phyloP scores from a whole-genome alignment of 129 eudicot species.

The Pulicaria dysenterica region DNA sequence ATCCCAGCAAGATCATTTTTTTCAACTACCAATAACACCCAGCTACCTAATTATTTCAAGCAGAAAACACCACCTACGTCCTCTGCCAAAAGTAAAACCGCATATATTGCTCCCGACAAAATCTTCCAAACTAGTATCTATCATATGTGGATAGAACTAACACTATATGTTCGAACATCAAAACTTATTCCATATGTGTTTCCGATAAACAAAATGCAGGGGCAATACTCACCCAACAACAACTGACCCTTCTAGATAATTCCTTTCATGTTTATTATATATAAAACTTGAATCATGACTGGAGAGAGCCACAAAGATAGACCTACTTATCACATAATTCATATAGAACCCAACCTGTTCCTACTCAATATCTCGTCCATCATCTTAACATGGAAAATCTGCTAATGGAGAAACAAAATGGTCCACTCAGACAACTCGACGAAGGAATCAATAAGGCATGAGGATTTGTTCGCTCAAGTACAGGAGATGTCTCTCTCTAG shows the following conservation, averaged over 20 bases:
- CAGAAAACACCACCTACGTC: background rate
- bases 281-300: background rate
- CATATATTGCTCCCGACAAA: too few relatives aligned
- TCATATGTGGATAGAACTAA: background rate
- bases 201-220: background rate
- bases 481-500: too few relatives aligned
- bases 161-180: background rate
- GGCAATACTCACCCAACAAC: background rate
- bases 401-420: too few relatives aligned
- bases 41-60: background rate
- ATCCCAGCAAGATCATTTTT: background rate
- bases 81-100: too few relatives aligned
- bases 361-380: background rate
- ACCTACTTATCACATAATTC: slow-evolving; percentile 2
- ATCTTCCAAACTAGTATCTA: background rate
- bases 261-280: background rate
- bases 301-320: background rate
- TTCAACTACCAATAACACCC: background rate
- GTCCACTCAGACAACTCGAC: too few relatives aligned
- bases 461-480: too few relatives aligned
- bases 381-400: background rate
- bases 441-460: too few relatives aligned
- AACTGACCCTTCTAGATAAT: background rate
- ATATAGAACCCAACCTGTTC: background rate
- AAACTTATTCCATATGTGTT: slow-evolving; percentile 2